Conservation (phyloP, 305 asterid species). For the Solanum chacoense region DNA sequence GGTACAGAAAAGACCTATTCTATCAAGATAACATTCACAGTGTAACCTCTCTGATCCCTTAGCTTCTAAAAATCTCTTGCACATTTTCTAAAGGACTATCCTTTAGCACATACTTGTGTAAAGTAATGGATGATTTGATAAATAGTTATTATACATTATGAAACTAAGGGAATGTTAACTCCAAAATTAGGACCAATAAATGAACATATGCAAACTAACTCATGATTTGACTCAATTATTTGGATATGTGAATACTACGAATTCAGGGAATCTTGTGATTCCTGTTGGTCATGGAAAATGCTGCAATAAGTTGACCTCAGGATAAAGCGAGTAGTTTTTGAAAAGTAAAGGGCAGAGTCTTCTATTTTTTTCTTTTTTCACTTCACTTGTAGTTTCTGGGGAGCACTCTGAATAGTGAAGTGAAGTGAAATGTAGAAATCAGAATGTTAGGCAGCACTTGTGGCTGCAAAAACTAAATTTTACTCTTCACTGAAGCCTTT, state of each 20-base stretch:
- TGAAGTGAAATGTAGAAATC: not conserved
- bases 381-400: not conserved
- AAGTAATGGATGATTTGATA: not conserved
- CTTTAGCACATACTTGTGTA: not conserved
- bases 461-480: not conserved
- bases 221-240: not conserved
- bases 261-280: not conserved
- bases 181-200: not conserved
- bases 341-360: not conserved
- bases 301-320: not conserved
- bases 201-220: not conserved
- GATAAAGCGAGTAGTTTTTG: not conserved
- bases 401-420: not conserved
- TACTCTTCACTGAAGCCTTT: not conserved
- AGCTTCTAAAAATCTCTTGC: not conserved
- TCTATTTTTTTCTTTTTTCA: not conserved
- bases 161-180: not conserved
- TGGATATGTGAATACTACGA: not conserved
- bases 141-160: not conserved
- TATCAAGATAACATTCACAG: not conserved
- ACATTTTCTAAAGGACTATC: not conserved
- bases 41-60: not conserved
- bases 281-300: not conserved
- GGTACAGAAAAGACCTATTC: not conserved
- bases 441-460: not conserved